These are phyloP conservation scores for Yamadazyma scolyti DNA, from an alignment of 805 yeast genomes.

Conservation along the genomic window DNA sequence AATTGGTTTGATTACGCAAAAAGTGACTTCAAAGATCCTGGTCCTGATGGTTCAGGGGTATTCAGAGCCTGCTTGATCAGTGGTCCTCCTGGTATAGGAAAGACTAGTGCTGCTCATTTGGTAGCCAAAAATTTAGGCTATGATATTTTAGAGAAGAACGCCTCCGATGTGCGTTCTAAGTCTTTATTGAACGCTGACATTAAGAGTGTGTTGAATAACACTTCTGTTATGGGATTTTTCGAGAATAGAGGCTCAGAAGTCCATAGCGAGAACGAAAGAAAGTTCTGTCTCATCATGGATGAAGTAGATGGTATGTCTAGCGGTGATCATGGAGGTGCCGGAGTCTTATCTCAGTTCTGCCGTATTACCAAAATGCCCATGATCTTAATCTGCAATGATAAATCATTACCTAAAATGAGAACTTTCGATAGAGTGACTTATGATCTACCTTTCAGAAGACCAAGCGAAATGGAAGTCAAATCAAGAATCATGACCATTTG, in stretches of 20 bases:
- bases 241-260: constrained; percentile 24
- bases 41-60: constrained; percentile 61
- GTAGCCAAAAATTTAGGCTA: constrained; percentile 67
- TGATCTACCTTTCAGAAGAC: constrained; percentile 85
- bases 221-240: constrained; percentile 80
- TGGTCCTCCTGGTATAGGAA: constrained; percentile 88
- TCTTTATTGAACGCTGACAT: constrained; percentile 65
- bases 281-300: constrained; percentile 89
- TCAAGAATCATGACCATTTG: constrained; percentile 90
- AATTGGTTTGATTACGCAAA: constrained; percentile 67
- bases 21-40: constrained; percentile 53
- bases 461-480: constrained; percentile 75
- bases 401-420: constrained; percentile 89
- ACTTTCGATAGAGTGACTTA: constrained; percentile 83
- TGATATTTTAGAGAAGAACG: constrained; percentile 75
- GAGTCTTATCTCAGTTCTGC: constrained; percentile 85
- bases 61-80: constrained; percentile 82
- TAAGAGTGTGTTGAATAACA: constrained; percentile 70
- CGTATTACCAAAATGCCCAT: constrained; percentile 83
- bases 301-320: constrained; percentile 99
- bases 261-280: constrained; percentile 40
- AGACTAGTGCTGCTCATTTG: constrained; percentile 77
- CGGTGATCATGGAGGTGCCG: constrained; percentile 98
- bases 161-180: constrained; percentile 88
- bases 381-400: constrained; percentile 91